Evolutionary conservation across 345 rosid genomes (phyloP).

Genomic region (Linum lewisii): DNA sequence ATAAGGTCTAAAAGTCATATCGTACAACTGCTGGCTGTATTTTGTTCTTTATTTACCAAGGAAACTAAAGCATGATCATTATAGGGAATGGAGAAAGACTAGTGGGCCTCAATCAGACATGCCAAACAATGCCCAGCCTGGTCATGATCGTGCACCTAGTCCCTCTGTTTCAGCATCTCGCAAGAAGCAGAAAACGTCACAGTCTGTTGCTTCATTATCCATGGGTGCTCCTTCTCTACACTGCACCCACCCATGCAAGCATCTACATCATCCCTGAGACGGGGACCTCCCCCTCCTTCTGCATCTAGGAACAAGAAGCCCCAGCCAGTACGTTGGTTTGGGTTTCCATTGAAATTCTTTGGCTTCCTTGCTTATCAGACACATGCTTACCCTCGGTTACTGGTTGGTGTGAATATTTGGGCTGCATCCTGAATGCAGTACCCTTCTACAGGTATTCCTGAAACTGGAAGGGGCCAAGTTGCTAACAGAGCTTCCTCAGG

Average conservation of each 20-base stretch:
- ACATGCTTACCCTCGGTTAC: too few relatives aligned
- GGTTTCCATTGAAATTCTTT: conserved; percentile 2
- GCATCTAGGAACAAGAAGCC: conserved; percentile 69
- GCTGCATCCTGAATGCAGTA: conserved; percentile 22
- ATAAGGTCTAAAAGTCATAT: conserved; percentile 59
- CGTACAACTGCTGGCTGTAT: conserved; percentile 12
- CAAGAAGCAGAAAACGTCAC: conserved; percentile 76
- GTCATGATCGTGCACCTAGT: conserved; percentile 63
- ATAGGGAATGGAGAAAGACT: conserved; percentile 91
- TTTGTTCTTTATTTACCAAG: conserved; percentile 17
- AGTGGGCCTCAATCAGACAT: conserved; percentile 54
- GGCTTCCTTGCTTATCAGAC: not conserved
- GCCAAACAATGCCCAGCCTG: conserved; percentile 48
- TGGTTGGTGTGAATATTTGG: too few relatives aligned
- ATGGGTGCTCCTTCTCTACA: conserved; percentile 66
- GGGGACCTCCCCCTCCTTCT: conserved; percentile 58
- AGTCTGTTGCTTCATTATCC: conserved; percentile 67
- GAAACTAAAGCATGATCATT: conserved; percentile 16
- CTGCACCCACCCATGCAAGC: conserved; percentile 70
- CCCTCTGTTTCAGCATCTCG: conserved; percentile 82
- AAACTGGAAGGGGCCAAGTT: conserved; percentile 44
- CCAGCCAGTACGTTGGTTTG: conserved; percentile 57
- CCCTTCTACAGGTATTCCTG: not conserved
- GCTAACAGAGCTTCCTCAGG: conserved; percentile 47
- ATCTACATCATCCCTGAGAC: conserved; percentile 65